Evolutionary conservation across 2,329 filamentous ascomycete species (phyloP).

Genomic region (Hypocrella siamensis): DNA sequence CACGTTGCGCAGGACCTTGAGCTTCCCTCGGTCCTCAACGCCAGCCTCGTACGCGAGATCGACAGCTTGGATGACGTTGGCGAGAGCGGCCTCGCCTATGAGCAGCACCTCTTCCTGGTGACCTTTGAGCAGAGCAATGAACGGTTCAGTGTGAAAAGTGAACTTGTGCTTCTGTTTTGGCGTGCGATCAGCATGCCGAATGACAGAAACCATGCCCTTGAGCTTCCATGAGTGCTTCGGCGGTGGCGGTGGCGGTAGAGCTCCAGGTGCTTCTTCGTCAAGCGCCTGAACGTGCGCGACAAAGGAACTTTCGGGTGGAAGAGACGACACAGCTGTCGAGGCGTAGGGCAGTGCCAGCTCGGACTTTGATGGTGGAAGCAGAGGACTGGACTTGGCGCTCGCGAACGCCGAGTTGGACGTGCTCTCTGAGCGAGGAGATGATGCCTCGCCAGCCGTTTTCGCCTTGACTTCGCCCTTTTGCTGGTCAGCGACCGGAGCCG

Average conservation of each 20-base stretch:
- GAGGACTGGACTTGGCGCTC: slow-evolving; percentile 19
- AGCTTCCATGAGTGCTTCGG: slow-evolving; percentile 95
- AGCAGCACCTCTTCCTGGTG: slow-evolving; percentile 93
- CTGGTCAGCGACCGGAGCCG: background rate
- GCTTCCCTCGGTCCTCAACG: slow-evolving; percentile 72
- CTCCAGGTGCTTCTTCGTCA: slow-evolving; percentile 29
- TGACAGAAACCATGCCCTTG: slow-evolving; percentile 93
- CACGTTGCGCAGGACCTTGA: slow-evolving; percentile 73
- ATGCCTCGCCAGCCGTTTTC: slow-evolving; percentile 11
- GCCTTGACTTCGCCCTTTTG: slow-evolving; percentile 9
- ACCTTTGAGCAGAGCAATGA: slow-evolving; percentile 85
- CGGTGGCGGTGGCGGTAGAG: slow-evolving; percentile 50
- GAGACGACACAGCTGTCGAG: slow-evolving; percentile 20
- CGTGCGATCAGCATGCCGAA: slow-evolving; percentile 90
- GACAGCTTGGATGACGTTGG: slow-evolving; percentile 80
- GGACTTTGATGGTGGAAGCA: slow-evolving; percentile 14
- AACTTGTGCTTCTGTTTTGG: slow-evolving; percentile 99
- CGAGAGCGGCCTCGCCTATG: slow-evolving; percentile 77
- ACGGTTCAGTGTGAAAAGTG: slow-evolving; percentile 92
- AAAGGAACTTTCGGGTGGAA: slow-evolving; percentile 15
- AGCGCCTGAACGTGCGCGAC: slow-evolving; percentile 7
- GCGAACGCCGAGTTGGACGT: slow-evolving; percentile 16
- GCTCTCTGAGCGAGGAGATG: slow-evolving; percentile 17
- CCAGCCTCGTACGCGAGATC: slow-evolving; percentile 63
- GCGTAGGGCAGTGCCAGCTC: slow-evolving; percentile 13